Evolutionary conservation across 306 rosid genomes (phyloP).

Genomic region (Malus asiatica): DNA sequence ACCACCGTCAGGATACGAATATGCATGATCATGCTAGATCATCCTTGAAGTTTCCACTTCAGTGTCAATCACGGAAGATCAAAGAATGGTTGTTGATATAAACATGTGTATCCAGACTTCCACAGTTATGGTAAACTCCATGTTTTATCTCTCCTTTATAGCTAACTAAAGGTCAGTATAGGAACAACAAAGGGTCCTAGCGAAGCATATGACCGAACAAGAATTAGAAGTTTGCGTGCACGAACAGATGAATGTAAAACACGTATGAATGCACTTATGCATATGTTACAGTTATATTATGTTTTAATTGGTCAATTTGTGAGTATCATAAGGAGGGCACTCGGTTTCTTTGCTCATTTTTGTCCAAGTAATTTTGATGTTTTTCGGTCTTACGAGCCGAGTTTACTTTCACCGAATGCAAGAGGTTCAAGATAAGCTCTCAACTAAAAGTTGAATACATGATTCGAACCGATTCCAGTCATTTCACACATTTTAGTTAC

Average conservation of each 20-base stretch:
- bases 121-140: background rate
- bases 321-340: too few species aligned
- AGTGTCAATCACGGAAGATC: conserved; percentile 9
- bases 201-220: background rate
- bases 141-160: background rate
- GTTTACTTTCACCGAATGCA: background rate
- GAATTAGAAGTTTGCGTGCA: background rate
- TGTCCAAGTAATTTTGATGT: background rate
- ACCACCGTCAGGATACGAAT: conserved; percentile 63
- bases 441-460: background rate
- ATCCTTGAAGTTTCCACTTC: background rate
- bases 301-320: background rate
- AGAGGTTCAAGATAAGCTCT: background rate
- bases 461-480: background rate
- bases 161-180: conserved; percentile 3
- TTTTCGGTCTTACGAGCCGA: background rate
- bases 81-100: conserved; percentile 2
- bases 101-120: background rate
- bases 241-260: background rate
- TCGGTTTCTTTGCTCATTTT: background rate
- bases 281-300: background rate
- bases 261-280: background rate
- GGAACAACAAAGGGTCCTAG: background rate
- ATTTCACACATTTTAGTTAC: background rate
- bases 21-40: conserved; percentile 20